Conservation (phyloP, 169 alveolate genomes). For the Babesia ovata region DNA sequence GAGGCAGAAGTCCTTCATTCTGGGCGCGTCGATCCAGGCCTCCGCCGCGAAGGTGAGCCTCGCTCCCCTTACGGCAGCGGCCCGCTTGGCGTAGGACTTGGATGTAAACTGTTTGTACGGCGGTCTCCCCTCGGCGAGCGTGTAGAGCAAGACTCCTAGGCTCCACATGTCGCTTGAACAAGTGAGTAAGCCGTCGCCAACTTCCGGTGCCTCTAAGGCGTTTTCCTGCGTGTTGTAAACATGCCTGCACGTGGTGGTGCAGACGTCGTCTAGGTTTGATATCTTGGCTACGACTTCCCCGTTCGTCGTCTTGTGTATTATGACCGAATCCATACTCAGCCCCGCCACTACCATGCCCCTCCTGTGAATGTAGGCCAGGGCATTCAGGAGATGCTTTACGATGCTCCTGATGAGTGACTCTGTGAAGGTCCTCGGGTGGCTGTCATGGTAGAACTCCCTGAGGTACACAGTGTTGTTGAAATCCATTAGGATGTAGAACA, state of each 20-base stretch:
- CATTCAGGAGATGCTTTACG: constrained; percentile 65
- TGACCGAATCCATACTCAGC: constrained; percentile 70
- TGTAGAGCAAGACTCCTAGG: constrained; percentile 70
- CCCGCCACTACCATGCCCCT: constrained; percentile 61
- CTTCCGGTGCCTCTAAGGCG: constrained; percentile 62
- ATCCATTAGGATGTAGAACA: constrained; percentile 56
- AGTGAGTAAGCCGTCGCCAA: constrained; percentile 55
- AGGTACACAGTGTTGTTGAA: constrained; percentile 17
- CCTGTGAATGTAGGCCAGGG: constrained; percentile 71
- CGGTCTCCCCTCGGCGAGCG: constrained; percentile 68
- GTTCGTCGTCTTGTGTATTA: constrained; percentile 21
- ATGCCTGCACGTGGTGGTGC: constrained; percentile 13
- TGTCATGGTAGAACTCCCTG: constrained; percentile 50
- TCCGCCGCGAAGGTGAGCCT: constrained; percentile 66
- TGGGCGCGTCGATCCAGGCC: constrained; percentile 67
- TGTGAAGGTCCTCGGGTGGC: constrained; percentile 63
- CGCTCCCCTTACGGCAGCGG: constrained; percentile 17
- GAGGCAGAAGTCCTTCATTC: constrained; percentile 73
- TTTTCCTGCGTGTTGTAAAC: neutral
- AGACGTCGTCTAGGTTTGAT: constrained; percentile 43
- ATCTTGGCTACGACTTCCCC: neutral
- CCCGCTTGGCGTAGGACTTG: neutral
- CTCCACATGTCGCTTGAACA: constrained; percentile 73
- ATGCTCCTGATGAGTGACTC: constrained; percentile 52
- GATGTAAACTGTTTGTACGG: constrained; percentile 39